Evolutionary conservation across 2,329 filamentous ascomycete genomes (phyloP).

Genomic region (Colletotrichum liriopes): DNA sequence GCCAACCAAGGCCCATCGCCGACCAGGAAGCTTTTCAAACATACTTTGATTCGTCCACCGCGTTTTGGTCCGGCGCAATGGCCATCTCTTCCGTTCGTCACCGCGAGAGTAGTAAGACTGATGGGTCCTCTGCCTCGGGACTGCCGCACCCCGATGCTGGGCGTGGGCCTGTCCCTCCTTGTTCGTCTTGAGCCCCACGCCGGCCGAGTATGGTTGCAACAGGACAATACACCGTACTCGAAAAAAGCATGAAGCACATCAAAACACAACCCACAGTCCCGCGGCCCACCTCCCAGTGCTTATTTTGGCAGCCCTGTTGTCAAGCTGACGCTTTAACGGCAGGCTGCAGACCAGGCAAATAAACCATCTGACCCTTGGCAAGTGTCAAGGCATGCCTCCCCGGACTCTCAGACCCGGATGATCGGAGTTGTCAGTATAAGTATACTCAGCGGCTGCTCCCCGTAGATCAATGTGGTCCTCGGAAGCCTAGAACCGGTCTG

Average conservation of each 20-base stretch:
- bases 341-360: background rate
- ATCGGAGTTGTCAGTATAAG: conserved; percentile 40
- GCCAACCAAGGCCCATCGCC: background rate
- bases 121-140: conserved; percentile 22
- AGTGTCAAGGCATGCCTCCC: conserved; percentile 29
- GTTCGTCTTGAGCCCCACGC: background rate
- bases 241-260: conserved; percentile 17
- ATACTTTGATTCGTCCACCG: conserved; percentile 18
- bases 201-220: background rate
- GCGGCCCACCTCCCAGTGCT: conserved; percentile 11
- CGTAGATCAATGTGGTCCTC: background rate
- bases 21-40: background rate
- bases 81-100: background rate
- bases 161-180: background rate
- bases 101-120: conserved; percentile 6
- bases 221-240: background rate
- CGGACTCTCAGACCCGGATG: conserved; percentile 24
- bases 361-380: conserved; percentile 28
- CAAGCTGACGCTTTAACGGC: background rate
- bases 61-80: conserved; percentile 6
- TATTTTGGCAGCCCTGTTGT: conserved; percentile 31
- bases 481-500: conserved; percentile 21
- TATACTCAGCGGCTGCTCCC: conserved; percentile 25
- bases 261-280: conserved; percentile 21
- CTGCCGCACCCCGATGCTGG: conserved; percentile 1